phyloP scores from a whole-genome alignment of 2,329 filamentous ascomycete species.

The Mycosphaerella sp. region DNA sequence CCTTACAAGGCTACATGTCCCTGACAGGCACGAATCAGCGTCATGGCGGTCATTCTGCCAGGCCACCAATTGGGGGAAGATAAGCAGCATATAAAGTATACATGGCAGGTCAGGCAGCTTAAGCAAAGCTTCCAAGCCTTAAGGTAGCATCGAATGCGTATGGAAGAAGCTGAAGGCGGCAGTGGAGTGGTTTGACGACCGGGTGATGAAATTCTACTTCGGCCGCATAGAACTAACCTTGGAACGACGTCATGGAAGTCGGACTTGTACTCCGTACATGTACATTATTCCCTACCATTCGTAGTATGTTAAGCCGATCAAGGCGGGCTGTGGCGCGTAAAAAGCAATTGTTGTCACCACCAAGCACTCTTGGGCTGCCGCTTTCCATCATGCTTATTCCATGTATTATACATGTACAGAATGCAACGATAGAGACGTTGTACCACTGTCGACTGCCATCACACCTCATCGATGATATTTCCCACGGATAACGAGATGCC shows the following conservation, averaged over 20 bases:
- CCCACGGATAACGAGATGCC: background rate
- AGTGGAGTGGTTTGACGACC: background rate
- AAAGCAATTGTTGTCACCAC: too few relatives aligned
- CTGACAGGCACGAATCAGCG: constrained; percentile 9
- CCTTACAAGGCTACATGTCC: too few relatives aligned
- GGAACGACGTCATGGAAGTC: too few relatives aligned
- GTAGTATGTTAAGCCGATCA: too few relatives aligned
- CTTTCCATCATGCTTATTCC: constrained; percentile 4
- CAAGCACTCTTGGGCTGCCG: constrained; percentile 8
- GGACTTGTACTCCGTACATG: background rate
- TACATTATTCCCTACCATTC: too few relatives aligned
- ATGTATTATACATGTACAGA: too few relatives aligned
- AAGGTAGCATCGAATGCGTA: too few relatives aligned
- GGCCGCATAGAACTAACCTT: too few relatives aligned
- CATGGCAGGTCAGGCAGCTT: background rate
- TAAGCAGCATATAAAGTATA: constrained; percentile 4
- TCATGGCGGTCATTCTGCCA: constrained; percentile 1
- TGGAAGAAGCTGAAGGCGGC: too few relatives aligned
- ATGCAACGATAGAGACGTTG: background rate
- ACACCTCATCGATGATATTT: background rate
- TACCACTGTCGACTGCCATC: background rate
- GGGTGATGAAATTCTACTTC: too few relatives aligned
- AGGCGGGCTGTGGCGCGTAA: too few relatives aligned
- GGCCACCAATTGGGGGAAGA: constrained; percentile 1
- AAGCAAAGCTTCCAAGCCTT: background rate